Conservation (phyloP, 805 yeast species). For the Debaryomyces maramus region DNA sequence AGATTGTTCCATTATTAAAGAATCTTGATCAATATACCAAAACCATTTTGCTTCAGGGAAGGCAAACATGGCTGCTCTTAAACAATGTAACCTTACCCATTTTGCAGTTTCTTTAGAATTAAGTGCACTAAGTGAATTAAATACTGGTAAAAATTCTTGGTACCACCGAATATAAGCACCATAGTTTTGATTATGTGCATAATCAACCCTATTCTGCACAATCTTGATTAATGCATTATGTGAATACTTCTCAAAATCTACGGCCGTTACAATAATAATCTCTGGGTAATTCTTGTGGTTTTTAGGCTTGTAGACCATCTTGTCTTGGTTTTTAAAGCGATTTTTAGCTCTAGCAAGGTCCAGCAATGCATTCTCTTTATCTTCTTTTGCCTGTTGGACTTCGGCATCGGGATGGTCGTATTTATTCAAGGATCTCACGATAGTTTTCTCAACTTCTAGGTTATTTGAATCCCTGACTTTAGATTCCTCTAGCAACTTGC, state of each 20-base stretch:
- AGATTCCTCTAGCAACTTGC: slow-evolving; percentile 50
- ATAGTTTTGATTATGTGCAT: slow-evolving; percentile 76
- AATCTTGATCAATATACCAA: slow-evolving; percentile 82
- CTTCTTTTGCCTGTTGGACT: slow-evolving; percentile 40
- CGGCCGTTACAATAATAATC: slow-evolving; percentile 71
- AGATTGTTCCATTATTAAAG: slow-evolving; percentile 70
- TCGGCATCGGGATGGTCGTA: slow-evolving; percentile 43
- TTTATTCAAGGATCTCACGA: slow-evolving; percentile 39
- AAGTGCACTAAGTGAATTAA: slow-evolving; percentile 45
- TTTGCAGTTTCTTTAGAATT: slow-evolving; percentile 43
- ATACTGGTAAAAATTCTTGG: slow-evolving; percentile 73
- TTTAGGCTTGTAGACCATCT: slow-evolving; percentile 47
- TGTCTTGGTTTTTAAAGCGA: slow-evolving; percentile 65
- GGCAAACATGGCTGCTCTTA: slow-evolving; percentile 90
- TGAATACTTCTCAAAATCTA: slow-evolving; percentile 71
- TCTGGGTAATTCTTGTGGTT: slow-evolving; percentile 51
- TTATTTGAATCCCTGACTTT: slow-evolving; percentile 46
- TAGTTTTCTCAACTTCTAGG: slow-evolving; percentile 36
- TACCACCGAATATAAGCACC: slow-evolving; percentile 84
- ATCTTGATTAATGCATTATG: slow-evolving; percentile 60
- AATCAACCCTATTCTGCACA: slow-evolving; percentile 84
- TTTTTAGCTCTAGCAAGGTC: slow-evolving; percentile 49
- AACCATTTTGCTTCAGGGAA: slow-evolving; percentile 90
- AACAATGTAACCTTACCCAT: slow-evolving; percentile 64
- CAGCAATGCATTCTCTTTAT: slow-evolving; percentile 47